Percentiles rank a stretch among this genome's conserved stretches.
Conservation (phyloP, 1,284 basidiomycete genomes). For the Tilletia walkeri region DNA sequence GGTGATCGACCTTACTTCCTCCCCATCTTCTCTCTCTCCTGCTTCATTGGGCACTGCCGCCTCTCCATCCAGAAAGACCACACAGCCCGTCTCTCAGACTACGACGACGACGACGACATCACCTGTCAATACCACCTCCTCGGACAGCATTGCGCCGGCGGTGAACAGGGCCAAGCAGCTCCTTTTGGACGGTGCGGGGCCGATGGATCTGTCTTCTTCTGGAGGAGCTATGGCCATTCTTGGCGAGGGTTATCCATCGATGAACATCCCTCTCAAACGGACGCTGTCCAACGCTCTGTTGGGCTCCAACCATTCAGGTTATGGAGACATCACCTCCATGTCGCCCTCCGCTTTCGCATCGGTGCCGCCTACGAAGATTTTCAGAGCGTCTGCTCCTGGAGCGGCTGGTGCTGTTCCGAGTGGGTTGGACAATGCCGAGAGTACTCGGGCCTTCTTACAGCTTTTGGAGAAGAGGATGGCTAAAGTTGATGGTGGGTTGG, state of each 20-base stretch:
- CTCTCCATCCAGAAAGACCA: neutral
- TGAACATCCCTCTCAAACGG: conserved; percentile 11
- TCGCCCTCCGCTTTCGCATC: neutral
- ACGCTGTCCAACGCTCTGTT: conserved; percentile 11
- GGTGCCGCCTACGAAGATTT: conserved; percentile 16
- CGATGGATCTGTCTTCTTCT: neutral
- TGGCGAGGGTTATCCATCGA: conserved; percentile 9
- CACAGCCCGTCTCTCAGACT: no score
- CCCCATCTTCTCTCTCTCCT: neutral
- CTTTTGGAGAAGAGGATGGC: conserved; percentile 11
- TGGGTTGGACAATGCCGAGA: conserved; percentile 11
- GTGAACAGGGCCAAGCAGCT: conserved; percentile 15
- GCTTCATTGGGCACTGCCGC: neutral
- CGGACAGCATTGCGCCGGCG: neutral
- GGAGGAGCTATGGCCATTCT: neutral
- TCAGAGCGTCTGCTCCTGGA: conserved; percentile 21
- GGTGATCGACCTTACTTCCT: neutral
- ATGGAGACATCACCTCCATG: neutral
- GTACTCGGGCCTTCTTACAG: conserved; percentile 9
- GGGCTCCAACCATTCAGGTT: conserved; percentile 26
- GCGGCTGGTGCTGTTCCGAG: conserved; percentile 13
- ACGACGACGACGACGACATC: neutral
- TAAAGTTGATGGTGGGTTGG: conserved; percentile 6
- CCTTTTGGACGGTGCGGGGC: conserved; percentile 7
- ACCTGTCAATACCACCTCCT: neutral